Evolutionary conservation across 495 filamentous ascomycete species (phyloP).

Genomic region (Parathielavia appendiculata): DNA sequence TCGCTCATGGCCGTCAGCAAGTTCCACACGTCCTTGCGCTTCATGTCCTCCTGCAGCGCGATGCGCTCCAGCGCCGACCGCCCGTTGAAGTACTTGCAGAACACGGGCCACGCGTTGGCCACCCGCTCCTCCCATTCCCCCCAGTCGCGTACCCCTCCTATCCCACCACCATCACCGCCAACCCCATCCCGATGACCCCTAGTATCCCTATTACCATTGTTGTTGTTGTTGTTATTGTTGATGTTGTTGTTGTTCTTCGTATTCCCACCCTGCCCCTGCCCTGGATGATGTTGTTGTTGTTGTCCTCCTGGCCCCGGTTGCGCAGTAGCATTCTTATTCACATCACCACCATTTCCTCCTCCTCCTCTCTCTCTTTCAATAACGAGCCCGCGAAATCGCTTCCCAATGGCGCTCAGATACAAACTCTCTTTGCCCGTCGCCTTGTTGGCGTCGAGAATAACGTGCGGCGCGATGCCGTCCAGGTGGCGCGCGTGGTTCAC

Average conservation of each 20-base stretch:
- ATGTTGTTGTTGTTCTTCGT: no score
- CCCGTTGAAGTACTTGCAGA: slow-evolving; percentile 84
- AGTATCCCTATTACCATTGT: slow-evolving; percentile 14
- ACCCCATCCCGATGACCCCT: not conserved
- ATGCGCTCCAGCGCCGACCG: slow-evolving; percentile 83
- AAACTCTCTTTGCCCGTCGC: slow-evolving; percentile 59
- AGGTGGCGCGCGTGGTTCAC: slow-evolving; percentile 47
- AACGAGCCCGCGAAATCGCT: slow-evolving; percentile 43
- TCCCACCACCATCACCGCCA: slow-evolving; percentile 16
- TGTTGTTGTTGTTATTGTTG: slow-evolving; percentile 17
- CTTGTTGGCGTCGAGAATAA: slow-evolving; percentile 53
- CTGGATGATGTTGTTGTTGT: not conserved
- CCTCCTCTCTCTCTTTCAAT: slow-evolving; percentile 12
- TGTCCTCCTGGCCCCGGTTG: no score
- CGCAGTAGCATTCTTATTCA: no score
- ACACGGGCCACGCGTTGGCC: slow-evolving; percentile 46
- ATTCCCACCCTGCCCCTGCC: slow-evolving; percentile 7
- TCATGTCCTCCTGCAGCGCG: slow-evolving; percentile 71
- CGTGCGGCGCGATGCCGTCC: slow-evolving; percentile 41
- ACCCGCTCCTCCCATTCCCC: slow-evolving; percentile 39
- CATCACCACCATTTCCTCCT: not conserved
- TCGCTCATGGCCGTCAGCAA: slow-evolving; percentile 60
- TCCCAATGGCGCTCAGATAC: slow-evolving; percentile 67
- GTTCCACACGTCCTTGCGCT: slow-evolving; percentile 73
- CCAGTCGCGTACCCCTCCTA: not conserved